Conservation (phyloP, 2,329 filamentous ascomycete genomes). For the Aspergillus fumigatiaffinis region DNA sequence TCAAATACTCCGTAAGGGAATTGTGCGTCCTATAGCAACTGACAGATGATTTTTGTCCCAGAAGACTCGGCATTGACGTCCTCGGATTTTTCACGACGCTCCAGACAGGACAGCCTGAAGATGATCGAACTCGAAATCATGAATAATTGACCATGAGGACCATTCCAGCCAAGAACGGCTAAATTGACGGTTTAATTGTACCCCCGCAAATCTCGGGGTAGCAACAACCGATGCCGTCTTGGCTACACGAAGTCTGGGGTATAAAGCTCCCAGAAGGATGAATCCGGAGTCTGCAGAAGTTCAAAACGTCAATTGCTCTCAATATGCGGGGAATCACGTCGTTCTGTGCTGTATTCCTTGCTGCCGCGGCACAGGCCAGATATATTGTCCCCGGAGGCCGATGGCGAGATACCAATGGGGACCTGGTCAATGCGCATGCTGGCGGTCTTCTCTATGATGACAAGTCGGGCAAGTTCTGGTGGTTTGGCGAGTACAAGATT, state of each 20-base stretch:
- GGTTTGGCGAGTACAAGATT: constrained; percentile 61
- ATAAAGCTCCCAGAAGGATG: neutral
- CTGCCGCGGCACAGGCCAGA: constrained; percentile 32
- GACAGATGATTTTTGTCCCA: too few relatives aligned
- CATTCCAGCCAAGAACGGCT: constrained; percentile 5
- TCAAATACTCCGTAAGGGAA: too few relatives aligned
- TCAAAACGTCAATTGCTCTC: neutral
- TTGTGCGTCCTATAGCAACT: too few relatives aligned
- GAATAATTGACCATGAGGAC: too few relatives aligned
- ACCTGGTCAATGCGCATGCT: constrained; percentile 60
- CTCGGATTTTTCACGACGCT: neutral
- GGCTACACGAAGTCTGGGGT: neutral
- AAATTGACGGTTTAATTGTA: constrained; percentile 9
- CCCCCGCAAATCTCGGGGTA: constrained; percentile 15
- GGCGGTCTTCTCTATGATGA: constrained; percentile 54
- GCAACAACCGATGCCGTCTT: constrained; percentile 9
- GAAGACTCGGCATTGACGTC: neutral
- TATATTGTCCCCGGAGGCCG: constrained; percentile 61
- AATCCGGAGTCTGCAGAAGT: neutral
- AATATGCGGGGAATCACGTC: constrained; percentile 1
- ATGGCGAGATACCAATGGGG: constrained; percentile 59
- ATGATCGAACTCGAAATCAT: neutral
- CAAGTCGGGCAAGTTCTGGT: constrained; percentile 54
- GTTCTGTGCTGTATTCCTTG: constrained; percentile 2
- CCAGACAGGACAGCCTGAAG: neutral